Percentiles rank a stretch among this genome's conserved stretches.
Conservation (phyloP, 345 rosid genomes). For the Arabis alpina region DNA sequence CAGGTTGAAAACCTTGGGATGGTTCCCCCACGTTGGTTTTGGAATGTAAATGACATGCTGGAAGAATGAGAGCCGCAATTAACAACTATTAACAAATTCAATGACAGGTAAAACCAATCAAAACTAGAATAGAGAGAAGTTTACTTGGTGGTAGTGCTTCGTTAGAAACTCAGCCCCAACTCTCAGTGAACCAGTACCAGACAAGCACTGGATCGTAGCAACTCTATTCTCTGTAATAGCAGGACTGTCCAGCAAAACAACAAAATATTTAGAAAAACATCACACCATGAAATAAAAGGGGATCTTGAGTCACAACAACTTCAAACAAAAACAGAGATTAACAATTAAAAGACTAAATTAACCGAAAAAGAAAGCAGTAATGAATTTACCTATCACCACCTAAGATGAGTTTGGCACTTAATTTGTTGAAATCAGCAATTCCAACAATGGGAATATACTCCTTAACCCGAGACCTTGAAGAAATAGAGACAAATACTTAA, state of each 20-base stretch:
- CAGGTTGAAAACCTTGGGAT: conserved; percentile 80
- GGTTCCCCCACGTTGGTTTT: conserved; percentile 98
- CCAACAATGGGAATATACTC: conserved; percentile 96
- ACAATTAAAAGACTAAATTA: not conserved
- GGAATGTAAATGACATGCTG: conserved; percentile 91
- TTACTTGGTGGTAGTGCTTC: conserved; percentile 73
- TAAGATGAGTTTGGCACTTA: conserved; percentile 88
- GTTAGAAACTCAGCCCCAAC: conserved; percentile 96
- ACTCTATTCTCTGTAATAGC: conserved; percentile 75
- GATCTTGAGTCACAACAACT: not conserved
- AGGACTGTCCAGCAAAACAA: conserved; percentile 57
- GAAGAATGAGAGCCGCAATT: conserved; percentile 36
- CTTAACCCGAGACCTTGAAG: conserved; percentile 72
- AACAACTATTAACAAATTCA: not conserved
- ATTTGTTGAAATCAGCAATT: conserved; percentile 83
- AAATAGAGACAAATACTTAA: not conserved
- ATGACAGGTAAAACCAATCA: not conserved
- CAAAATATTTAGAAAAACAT: not conserved
- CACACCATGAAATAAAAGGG: conserved; percentile 1
- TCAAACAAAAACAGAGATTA: not conserved
- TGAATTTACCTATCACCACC: conserved; percentile 75
- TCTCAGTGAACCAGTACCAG: conserved; percentile 96
- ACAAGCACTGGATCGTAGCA: conserved; percentile 87
- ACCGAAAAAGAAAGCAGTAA: not conserved
- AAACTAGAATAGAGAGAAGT: conserved; percentile 21